phyloP scores from a whole-genome alignment of 2,329 filamentous ascomycete genomes.

The Ophiosphaerella narmari region DNA sequence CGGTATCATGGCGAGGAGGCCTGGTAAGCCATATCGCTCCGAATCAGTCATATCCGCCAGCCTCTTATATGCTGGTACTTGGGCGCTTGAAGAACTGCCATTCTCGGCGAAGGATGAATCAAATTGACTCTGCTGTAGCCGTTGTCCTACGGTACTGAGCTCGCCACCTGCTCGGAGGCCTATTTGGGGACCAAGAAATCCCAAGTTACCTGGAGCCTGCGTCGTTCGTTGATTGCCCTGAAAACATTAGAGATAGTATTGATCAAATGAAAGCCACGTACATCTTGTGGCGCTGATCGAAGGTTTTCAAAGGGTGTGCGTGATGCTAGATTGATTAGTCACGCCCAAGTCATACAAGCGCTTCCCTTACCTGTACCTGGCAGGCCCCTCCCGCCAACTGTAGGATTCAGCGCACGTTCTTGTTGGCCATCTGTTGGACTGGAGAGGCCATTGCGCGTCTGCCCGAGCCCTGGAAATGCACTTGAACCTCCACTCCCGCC shows the following conservation, averaged over 20 bases:
- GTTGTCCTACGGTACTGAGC: constrained; percentile 32
- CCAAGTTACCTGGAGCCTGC: constrained; percentile 33
- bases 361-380: constrained; percentile 24
- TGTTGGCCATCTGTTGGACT: constrained; percentile 46
- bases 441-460: constrained; percentile 50
- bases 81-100: constrained; percentile 39
- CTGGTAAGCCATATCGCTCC: constrained; percentile 64
- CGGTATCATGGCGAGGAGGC: constrained; percentile 62
- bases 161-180: constrained; percentile 25
- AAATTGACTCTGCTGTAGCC: constrained; percentile 36
- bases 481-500: constrained; percentile 40
- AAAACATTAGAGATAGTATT: background rate
- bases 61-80: constrained; percentile 47
- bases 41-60: constrained; percentile 63
- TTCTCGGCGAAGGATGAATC: constrained; percentile 39
- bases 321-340: constrained; percentile 18
- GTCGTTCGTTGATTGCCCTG: constrained; percentile 33
- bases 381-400: constrained; percentile 36
- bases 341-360: background rate
- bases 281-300: constrained; percentile 28
- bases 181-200: constrained; percentile 37
- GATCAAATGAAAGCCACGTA: constrained; percentile 35
- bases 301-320: constrained; percentile 40
- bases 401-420: constrained; percentile 37
- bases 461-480: constrained; percentile 50